Evolutionary conservation across 129 eudicot species (phyloP).

Genomic region (Flaveria linearis): DNA sequence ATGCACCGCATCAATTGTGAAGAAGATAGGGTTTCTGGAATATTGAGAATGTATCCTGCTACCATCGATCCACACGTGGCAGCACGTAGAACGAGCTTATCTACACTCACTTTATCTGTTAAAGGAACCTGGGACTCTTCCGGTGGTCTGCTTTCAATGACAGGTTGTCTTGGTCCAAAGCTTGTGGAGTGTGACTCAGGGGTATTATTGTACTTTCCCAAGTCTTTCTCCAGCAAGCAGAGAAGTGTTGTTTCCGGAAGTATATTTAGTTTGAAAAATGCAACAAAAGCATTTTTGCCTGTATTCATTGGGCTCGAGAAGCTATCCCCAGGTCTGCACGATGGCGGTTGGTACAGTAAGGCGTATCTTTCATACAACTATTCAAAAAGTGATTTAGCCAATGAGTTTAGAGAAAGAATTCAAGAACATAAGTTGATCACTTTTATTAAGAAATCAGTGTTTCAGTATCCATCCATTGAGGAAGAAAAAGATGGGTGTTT

Average conservation of each 20-base stretch:
- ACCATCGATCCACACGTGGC: slow-evolving; percentile 25
- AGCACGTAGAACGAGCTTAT: slow-evolving; percentile 42
- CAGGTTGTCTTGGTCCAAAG: slow-evolving; percentile 36
- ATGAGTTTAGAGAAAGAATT: slow-evolving; percentile 25
- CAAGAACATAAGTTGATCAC: slow-evolving; percentile 23
- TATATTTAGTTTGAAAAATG: slow-evolving; percentile 32
- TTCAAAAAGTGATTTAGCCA: slow-evolving; percentile 30
- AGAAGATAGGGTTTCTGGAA: slow-evolving; percentile 38
- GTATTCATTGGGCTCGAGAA: slow-evolving; percentile 29
- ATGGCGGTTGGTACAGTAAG: slow-evolving; percentile 24
- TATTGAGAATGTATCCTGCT: slow-evolving; percentile 37
- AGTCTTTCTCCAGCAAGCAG: slow-evolving; percentile 40
- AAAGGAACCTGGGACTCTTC: slow-evolving; percentile 48
- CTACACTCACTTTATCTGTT: slow-evolving; percentile 38
- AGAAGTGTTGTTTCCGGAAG: slow-evolving; percentile 39
- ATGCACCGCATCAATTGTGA: slow-evolving; percentile 37
- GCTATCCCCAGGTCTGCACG: slow-evolving; percentile 13
- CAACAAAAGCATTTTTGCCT: not conserved
- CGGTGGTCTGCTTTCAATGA: slow-evolving; percentile 42
- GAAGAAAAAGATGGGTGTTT: not conserved
- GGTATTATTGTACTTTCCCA: slow-evolving; percentile 32
- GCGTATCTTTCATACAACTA: slow-evolving; percentile 37
- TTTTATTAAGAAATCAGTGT: slow-evolving; percentile 21
- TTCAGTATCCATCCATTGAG: slow-evolving; percentile 22
- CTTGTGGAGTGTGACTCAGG: slow-evolving; percentile 28